Percentiles rank a stretch among this genome's conserved stretches.
Evolutionary conservation across 148 eudicot genomes (phyloP).

Genomic region (Fagopyrum homotropicum): DNA sequence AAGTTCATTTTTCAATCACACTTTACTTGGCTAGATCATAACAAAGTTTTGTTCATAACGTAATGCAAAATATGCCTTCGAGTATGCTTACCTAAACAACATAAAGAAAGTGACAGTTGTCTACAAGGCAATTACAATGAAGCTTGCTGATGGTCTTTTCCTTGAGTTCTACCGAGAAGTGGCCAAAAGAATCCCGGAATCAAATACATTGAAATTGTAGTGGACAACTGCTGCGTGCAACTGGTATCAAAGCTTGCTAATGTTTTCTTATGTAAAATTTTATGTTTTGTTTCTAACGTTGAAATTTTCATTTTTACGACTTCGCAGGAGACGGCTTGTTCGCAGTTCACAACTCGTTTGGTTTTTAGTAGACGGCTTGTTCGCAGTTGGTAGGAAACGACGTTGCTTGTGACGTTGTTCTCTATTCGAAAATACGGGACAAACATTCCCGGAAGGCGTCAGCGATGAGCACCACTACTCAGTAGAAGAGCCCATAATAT

Average conservation of each 20-base stretch:
- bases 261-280: too few relatives aligned
- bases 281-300: too few relatives aligned
- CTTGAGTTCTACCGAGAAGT: conserved; percentile 34
- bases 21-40: conserved; percentile 22
- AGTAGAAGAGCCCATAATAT: too few relatives aligned
- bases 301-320: too few relatives aligned
- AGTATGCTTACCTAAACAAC: conserved; percentile 34
- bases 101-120: conserved; percentile 38
- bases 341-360: too few relatives aligned
- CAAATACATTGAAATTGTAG: conserved; percentile 33
- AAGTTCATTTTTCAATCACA: not conserved
- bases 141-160: conserved; percentile 40
- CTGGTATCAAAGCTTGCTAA: conserved; percentile 35
- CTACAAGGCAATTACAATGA: conserved; percentile 36
- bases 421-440: too few relatives aligned
- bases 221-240: conserved; percentile 41
- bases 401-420: too few relatives aligned
- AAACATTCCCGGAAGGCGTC: too few relatives aligned
- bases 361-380: too few relatives aligned
- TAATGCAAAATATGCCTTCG: conserved; percentile 32
- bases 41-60: conserved; percentile 38
- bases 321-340: too few relatives aligned
- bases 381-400: too few relatives aligned
- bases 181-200: conserved; percentile 30
- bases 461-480: too few relatives aligned